Evolutionary conservation across 2,329 filamentous ascomycete genomes (phyloP).

Genomic region (Epichloe aotearoae): DNA sequence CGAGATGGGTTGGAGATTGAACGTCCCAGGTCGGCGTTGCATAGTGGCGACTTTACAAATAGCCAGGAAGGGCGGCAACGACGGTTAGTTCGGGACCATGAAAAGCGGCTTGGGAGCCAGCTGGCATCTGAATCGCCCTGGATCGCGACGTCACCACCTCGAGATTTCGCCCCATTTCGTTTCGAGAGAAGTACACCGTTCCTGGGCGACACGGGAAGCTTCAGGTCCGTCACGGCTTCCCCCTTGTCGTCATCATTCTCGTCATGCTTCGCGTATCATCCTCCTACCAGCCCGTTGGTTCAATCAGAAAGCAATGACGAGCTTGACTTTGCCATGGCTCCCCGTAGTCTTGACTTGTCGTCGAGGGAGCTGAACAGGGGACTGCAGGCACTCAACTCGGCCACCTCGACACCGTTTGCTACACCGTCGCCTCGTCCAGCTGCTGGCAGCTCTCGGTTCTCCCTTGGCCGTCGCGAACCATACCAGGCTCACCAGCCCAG

Average conservation of each 20-base stretch:
- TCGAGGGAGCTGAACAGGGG: conserved; percentile 30
- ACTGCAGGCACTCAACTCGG: conserved; percentile 60
- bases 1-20: conserved; percentile 55
- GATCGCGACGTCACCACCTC: conserved; percentile 43
- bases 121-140: conserved; percentile 21
- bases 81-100: not conserved
- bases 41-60: conserved; percentile 52
- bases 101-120: not conserved
- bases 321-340: conserved; percentile 39
- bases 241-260: conserved; percentile 60
- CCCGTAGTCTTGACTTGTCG: conserved; percentile 37
- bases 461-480: conserved; percentile 44
- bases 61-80: conserved; percentile 13
- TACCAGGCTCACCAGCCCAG: conserved; percentile 71
- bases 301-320: conserved; percentile 80
- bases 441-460: conserved; percentile 13
- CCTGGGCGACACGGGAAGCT: conserved; percentile 22
- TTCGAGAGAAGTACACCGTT: conserved; percentile 23
- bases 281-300: conserved; percentile 84
- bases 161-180: conserved; percentile 34
- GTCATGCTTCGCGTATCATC: conserved; percentile 70
- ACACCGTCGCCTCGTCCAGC: conserved; percentile 24
- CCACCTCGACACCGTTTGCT: conserved; percentile 32
- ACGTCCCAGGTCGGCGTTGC: conserved; percentile 64
- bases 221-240: conserved; percentile 34